Evolutionary conservation across 192 early-diverging fungal species (phyloP).

Genomic region (Umbelopsis sp.): DNA sequence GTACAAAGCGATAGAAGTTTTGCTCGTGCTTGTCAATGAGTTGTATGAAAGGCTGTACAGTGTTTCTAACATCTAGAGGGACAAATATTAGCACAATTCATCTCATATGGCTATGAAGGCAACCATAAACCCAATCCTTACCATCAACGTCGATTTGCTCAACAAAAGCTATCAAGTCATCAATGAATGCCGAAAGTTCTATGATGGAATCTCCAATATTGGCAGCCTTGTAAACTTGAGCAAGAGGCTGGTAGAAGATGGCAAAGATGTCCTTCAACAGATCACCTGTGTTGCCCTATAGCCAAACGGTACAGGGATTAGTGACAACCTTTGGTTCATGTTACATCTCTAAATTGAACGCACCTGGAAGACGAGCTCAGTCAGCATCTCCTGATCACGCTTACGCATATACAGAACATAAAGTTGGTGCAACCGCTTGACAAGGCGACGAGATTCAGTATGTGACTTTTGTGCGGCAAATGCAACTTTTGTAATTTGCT

Average conservation of each 20-base stretch:
- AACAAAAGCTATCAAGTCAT: constrained; percentile 56
- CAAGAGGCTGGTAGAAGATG: constrained; percentile 61
- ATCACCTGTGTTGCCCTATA: constrained; percentile 48
- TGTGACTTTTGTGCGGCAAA: constrained; percentile 16
- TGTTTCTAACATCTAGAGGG: constrained; percentile 22
- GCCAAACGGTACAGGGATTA: no score
- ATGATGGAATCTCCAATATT: constrained; percentile 55
- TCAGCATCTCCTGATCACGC: constrained; percentile 52
- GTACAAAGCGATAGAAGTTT: constrained; percentile 58
- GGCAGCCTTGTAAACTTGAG: constrained; percentile 56
- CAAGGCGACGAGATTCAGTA: constrained; percentile 22
- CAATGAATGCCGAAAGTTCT: constrained; percentile 49
- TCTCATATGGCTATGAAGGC: background rate
- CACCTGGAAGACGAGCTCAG: constrained; percentile 50
- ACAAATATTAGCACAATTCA: background rate
- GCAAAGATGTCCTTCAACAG: constrained; percentile 56
- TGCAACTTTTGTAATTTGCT: constrained; percentile 30
- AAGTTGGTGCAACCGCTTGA: constrained; percentile 43
- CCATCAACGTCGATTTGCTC: constrained; percentile 41
- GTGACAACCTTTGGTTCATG: background rate
- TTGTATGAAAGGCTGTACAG: constrained; percentile 43
- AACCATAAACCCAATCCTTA: background rate
- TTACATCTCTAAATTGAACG: background rate
- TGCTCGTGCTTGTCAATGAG: constrained; percentile 51
- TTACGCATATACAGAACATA: constrained; percentile 49